Percentiles rank a stretch among this genome's conserved stretches.
Evolutionary conservation across 2,329 filamentous ascomycete species (phyloP).

Genomic region (Trichophyton equinum): DNA sequence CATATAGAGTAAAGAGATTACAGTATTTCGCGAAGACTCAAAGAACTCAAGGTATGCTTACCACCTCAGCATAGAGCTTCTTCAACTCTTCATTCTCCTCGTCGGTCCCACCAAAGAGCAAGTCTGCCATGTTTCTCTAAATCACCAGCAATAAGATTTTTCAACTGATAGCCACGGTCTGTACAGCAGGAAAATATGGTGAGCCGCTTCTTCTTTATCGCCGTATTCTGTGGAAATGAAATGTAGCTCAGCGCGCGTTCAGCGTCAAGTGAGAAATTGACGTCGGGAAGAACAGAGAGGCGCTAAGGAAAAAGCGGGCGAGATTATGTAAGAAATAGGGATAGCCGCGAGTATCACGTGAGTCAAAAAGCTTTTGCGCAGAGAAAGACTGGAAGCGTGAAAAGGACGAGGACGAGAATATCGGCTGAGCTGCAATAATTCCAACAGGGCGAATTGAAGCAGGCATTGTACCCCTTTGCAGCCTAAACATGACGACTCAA

Average conservation of each 20-base stretch:
- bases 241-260: not conserved
- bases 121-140: conserved; percentile 51
- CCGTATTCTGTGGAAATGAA: not conserved
- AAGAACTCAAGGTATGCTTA: conserved; percentile 35
- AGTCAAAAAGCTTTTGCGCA: not conserved
- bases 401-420: not conserved
- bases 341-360: not conserved
- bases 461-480: not conserved
- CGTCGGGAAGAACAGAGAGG: not conserved
- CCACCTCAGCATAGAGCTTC: conserved; percentile 65
- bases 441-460: not conserved
- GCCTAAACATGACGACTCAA: conserved; percentile 11
- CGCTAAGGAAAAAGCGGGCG: not conserved
- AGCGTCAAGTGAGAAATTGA: not conserved
- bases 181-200: not conserved
- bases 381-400: not conserved
- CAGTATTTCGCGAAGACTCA: not conserved
- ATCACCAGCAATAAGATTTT: not conserved
- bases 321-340: not conserved
- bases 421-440: not conserved
- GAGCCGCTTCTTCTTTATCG: not conserved
- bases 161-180: not conserved
- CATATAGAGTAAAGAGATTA: not conserved
- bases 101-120: conserved; percentile 59
- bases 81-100: conserved; percentile 74